Conservation (phyloP, 2,329 filamentous ascomycete genomes). For the Talaromyces sp. region DNA sequence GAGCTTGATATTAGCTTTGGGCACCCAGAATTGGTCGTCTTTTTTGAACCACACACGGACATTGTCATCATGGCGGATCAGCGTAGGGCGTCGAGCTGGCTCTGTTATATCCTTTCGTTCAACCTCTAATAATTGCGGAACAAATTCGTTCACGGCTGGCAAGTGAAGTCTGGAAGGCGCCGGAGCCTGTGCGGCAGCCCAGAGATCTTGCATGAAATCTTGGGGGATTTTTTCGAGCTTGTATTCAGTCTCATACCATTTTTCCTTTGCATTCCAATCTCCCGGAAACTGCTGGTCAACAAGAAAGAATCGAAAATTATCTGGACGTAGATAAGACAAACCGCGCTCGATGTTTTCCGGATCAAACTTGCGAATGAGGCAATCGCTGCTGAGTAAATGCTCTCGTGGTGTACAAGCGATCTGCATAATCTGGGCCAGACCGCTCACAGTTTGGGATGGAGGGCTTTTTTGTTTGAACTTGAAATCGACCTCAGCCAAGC, state of each 20-base stretch:
- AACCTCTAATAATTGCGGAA: slow-evolving; percentile 42
- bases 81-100: slow-evolving; percentile 66
- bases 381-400: no score
- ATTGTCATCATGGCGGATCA: slow-evolving; percentile 77
- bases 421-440: no score
- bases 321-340: slow-evolving; percentile 69
- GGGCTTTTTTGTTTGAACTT: slow-evolving; percentile 71
- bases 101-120: slow-evolving; percentile 86
- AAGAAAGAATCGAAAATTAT: slow-evolving; percentile 82
- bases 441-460: no score
- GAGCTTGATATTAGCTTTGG: slow-evolving; percentile 60
- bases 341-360: no score
- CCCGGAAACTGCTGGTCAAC: slow-evolving; percentile 80
- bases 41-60: slow-evolving; percentile 96
- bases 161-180: no score
- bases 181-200: no score
- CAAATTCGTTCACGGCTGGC: no score
- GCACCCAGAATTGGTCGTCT: slow-evolving; percentile 97
- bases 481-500: slow-evolving; percentile 88
- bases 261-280: slow-evolving; percentile 80
- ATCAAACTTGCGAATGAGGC: no score
- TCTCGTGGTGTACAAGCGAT: no score
- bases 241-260: slow-evolving; percentile 98
- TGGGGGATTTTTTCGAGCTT: slow-evolving; percentile 41
- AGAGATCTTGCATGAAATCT: no score